A percentile compares a stretch with the other conserved stretches of the same genome.
These are phyloP conservation scores for Solanum habrochaites DNA, from an alignment of 257 asterid species.

Conservation along the genomic window DNA sequence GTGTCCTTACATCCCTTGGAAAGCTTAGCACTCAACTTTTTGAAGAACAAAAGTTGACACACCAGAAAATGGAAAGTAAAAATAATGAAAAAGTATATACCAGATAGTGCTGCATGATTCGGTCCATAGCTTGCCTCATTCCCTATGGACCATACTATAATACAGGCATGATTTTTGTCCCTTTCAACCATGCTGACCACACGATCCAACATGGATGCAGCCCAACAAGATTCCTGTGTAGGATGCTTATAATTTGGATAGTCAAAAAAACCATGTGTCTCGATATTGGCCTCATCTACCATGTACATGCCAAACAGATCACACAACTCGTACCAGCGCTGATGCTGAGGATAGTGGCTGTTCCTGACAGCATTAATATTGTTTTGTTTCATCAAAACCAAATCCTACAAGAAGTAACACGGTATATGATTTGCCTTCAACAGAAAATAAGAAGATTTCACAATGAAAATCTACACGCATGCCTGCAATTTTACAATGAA, in stretches of 20 bases:
- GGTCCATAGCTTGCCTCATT: constrained; percentile 95
- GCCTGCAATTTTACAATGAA: not conserved
- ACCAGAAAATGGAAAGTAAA: not conserved
- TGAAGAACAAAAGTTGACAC: not conserved
- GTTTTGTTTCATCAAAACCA: constrained; percentile 88
- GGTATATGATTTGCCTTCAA: not conserved
- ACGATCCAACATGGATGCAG: constrained; percentile 84
- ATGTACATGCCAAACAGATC: constrained; percentile 98
- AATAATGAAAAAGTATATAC: constrained; percentile 19
- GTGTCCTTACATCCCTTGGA: not conserved
- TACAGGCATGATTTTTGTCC: constrained; percentile 93
- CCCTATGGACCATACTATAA: constrained; percentile 92
- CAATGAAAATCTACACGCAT: not conserved
- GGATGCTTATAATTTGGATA: constrained; percentile 64
- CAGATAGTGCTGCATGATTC: constrained; percentile 88
- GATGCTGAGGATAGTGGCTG: constrained; percentile 97
- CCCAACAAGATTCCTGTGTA: constrained; percentile 71
- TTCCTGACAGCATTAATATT: constrained; percentile 92
- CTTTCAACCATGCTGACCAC: constrained; percentile 96
- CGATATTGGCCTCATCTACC: constrained; percentile 98
- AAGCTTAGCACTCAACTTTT: not conserved
- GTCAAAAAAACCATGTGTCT: constrained; percentile 90
- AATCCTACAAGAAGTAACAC: constrained; percentile 39
- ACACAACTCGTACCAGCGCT: constrained; percentile 92
- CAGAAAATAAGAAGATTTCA: not conserved